A percentile compares a stretch with the other conserved stretches of the same genome.
These are phyloP conservation scores for Chrysochromulina tobinii DNA, from an alignment of 78 protist species.

Conservation along the genomic window DNA sequence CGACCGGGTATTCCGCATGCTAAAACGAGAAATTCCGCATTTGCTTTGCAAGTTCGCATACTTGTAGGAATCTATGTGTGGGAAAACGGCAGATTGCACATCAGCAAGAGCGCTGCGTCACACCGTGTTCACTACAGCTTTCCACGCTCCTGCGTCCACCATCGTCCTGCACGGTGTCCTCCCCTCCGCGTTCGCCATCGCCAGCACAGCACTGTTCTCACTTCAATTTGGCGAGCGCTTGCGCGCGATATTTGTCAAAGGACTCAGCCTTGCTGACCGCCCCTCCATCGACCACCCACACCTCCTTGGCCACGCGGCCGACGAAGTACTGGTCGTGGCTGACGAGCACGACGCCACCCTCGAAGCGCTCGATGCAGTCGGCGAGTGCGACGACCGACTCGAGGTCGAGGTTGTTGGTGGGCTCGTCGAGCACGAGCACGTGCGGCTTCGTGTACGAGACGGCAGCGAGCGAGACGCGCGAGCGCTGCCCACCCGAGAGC, in stretches of 20 bases:
- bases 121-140: too few relatives aligned
- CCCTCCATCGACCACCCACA: conserved; percentile 17
- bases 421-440: conserved; percentile 60
- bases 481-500: conserved; percentile 43
- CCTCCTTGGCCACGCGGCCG: conserved; percentile 36
- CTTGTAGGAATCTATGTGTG: too few relatives aligned
- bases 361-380: conserved; percentile 67
- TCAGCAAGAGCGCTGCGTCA: too few relatives aligned
- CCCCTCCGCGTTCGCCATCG: too few relatives aligned
- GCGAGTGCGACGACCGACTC: conserved; percentile 64
- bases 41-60: too few relatives aligned
- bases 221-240: not conserved
- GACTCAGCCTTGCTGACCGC: not conserved
- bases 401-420: conserved; percentile 63
- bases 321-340: conserved; percentile 76
- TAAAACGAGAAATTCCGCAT: too few relatives aligned
- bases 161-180: too few relatives aligned
- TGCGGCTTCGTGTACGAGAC: conserved; percentile 35
- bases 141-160: too few relatives aligned
- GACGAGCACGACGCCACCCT: conserved; percentile 83
- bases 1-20: too few relatives aligned
- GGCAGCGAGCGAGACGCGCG: conserved; percentile 47
- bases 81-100: too few relatives aligned
- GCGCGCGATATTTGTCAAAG: conserved; percentile 17
- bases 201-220: too few relatives aligned